Base-by-base conservation (phyloP, 371 early-diverging fungal genomes). In the Mucor irregularis region DNA sequence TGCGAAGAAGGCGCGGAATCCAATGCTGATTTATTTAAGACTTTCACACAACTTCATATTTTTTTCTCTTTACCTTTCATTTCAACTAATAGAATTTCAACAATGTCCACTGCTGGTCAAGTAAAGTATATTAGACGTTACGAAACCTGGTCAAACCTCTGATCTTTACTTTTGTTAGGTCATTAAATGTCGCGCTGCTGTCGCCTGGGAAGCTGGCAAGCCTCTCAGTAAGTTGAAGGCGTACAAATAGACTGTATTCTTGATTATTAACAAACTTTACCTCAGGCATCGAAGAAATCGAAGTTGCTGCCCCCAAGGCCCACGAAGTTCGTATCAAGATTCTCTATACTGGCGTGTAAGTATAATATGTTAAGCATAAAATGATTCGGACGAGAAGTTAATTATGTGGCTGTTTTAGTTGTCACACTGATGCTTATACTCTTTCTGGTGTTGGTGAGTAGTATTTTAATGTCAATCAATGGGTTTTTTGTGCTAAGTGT, bases 321-420 rank as follows among this genome's bases (percentile, higher is more conserved):
- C 95, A 95, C 25, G 98, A 98, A 80, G 96, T 97, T 35, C 90
- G 98, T 50, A 81, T 98, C 64, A 94, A 95, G 83, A 86, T 97
- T 31, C 60, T 86, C 21, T 89, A 92, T 24, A 90, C 93, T 29
- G 97, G 95, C 53, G 91, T 94, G 82, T 88, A 83, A 72, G 80
- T 73, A 10, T 21, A 19, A 1, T 29, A 6, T 33, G n/a, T 3
- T 10, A n/a, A n/a, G n/a, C n/a, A n/a, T n/a, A n/a, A n/a, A n/a
- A n/a, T n/a, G n/a, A n/a, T n/a, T n/a, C n/a, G n/a, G n/a, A n/a
- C n/a, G n/a, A n/a, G n/a, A n/a, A n/a, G n/a, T n/a, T n/a, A n/a
- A n/a, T n/a, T 10, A 28, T 25, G n/a, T 9, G 19, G 19, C 19
- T 45, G 4, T 5, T 28, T 1, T 64, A 86, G 86, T 25, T 93